Conservation (phyloP, 192 early-diverging fungal genomes). For the Thoreauomyces humboldtii region DNA sequence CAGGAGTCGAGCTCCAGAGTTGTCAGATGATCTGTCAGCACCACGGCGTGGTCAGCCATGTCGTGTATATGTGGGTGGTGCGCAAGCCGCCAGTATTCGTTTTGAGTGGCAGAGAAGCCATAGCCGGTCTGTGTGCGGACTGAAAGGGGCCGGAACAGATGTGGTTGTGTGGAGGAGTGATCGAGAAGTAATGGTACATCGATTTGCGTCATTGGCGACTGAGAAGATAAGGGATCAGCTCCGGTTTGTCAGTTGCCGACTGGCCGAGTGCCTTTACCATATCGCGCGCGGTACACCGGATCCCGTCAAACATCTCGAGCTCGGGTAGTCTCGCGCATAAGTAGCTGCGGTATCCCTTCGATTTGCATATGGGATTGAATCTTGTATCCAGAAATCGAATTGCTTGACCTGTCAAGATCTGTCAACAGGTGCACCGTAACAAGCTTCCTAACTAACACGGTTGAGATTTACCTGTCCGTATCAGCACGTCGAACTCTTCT, state of each 20-base stretch:
- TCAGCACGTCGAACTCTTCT: conserved; percentile 4
- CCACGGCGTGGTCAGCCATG: neutral
- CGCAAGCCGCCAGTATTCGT: conserved; percentile 44
- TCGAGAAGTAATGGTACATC: conserved; percentile 11
- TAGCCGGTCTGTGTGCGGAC: conserved; percentile 49
- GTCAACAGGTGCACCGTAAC: too few species aligned
- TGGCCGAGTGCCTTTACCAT: too few species aligned
- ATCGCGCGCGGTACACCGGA: neutral
- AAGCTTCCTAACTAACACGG: too few species aligned
- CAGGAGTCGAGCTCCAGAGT: conserved; percentile 55
- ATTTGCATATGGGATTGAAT: conserved; percentile 44
- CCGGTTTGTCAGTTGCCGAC: too few species aligned
- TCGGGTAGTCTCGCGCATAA: neutral
- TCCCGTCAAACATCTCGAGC: conserved; percentile 21
- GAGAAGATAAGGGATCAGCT: too few species aligned
- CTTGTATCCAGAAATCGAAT: conserved; percentile 47
- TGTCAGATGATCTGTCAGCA: conserved; percentile 42
- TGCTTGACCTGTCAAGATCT: too few species aligned
- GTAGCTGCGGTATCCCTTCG: conserved; percentile 36
- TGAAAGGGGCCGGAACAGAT: conserved; percentile 52
- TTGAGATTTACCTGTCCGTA: conserved; percentile 2
- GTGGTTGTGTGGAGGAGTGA: conserved; percentile 46
- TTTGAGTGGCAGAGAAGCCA: conserved; percentile 46
- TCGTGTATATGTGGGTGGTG: conserved; percentile 19
- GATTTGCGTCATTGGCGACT: neutral